These are phyloP conservation scores for Helichrysum umbraculigerum DNA, from an alignment of 129 eudicot genomes.

Conservation along the genomic window DNA sequence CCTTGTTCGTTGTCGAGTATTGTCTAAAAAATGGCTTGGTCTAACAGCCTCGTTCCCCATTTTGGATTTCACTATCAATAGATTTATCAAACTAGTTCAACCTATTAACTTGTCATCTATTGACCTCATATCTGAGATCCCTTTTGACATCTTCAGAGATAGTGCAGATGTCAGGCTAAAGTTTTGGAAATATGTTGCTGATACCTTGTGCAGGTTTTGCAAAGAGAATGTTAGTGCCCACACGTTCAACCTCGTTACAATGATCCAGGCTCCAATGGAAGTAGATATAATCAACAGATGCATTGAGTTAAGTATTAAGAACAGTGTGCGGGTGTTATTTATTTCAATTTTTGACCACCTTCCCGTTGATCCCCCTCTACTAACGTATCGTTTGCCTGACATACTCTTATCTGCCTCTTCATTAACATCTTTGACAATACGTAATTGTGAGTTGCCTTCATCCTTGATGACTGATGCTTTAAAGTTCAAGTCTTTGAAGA, in stretches of 20 bases:
- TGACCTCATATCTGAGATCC: too few relatives aligned
- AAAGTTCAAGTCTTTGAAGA: background rate
- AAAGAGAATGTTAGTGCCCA: background rate
- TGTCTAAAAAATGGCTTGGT: background rate
- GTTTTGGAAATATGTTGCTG: background rate
- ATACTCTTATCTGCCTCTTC: slow-evolving; percentile 3
- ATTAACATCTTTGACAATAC: background rate
- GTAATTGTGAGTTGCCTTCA: background rate
- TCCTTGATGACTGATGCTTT: background rate
- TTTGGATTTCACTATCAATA: background rate
- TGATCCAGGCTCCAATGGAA: background rate
- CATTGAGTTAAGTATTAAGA: background rate
- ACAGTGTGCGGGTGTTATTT: background rate
- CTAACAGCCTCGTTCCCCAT: background rate
- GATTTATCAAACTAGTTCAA: background rate
- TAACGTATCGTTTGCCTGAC: background rate
- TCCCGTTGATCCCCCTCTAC: background rate
- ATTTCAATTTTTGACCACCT: background rate
- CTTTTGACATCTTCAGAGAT: too few relatives aligned
- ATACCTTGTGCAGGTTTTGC: background rate
- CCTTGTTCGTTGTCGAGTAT: background rate
- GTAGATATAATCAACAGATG: background rate
- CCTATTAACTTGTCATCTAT: too few relatives aligned
- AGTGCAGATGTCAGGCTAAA: background rate
- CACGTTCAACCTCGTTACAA: background rate